These are phyloP conservation scores for Ophiostoma novo-ulmi DNA, from an alignment of 2,329 filamentous ascomycete species.

Conservation along the genomic window DNA sequence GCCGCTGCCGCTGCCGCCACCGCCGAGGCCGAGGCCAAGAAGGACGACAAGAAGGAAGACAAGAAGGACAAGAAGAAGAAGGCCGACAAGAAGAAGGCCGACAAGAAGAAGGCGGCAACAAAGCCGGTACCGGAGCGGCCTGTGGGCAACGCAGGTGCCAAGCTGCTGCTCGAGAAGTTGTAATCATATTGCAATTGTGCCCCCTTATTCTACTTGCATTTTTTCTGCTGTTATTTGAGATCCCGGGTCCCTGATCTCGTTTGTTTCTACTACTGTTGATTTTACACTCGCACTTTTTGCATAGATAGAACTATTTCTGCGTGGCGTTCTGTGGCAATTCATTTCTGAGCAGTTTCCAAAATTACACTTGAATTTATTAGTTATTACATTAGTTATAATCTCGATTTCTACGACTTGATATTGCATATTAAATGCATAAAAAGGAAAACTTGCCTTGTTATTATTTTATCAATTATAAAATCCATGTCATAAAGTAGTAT, in stretches of 20 bases:
- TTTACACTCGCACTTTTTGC: background rate
- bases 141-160: conserved; percentile 58
- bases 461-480: background rate
- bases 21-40: conserved; percentile 43
- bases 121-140: conserved; percentile 35
- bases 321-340: conserved; percentile 8
- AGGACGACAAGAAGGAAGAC: conserved; percentile 41
- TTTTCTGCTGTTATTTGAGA: background rate
- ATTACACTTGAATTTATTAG: background rate
- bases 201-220: background rate
- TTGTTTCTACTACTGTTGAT: background rate
- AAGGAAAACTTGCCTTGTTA: background rate
- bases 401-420: background rate
- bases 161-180: conserved; percentile 56
- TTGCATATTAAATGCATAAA: no score
- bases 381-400: background rate
- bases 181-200: background rate
- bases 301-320: conserved; percentile 11
- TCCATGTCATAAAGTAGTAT: no score
- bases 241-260: background rate
- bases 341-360: background rate
- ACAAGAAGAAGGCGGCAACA: conserved; percentile 13
- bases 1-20: conserved; percentile 42
- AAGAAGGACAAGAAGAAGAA: conserved; percentile 34
- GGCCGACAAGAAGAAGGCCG: conserved; percentile 31